Conservation (phyloP, 768 basidiomycete genomes). For the Auriscalpium vulgare region DNA sequence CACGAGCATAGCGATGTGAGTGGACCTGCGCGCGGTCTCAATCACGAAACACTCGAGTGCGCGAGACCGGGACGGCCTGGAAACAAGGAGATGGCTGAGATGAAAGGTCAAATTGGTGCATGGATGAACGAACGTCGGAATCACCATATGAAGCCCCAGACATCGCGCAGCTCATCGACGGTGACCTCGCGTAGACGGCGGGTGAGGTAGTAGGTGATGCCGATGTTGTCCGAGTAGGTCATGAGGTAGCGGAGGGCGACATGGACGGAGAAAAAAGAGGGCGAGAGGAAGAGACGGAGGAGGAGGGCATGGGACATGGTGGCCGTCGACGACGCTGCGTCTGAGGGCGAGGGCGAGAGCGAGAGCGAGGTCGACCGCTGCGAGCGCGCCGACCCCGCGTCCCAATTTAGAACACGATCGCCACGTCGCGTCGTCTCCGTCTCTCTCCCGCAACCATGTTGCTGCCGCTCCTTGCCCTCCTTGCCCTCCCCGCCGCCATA, state of each 20-base stretch:
- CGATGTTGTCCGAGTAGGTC: slow-evolving; percentile 78
- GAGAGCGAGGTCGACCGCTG: neutral
- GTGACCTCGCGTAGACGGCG: slow-evolving; percentile 61
- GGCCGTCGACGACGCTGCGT: neutral
- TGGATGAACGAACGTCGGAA: slow-evolving; percentile 7
- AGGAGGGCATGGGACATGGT: slow-evolving; percentile 71
- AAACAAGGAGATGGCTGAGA: slow-evolving; percentile 85
- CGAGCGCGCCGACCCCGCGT: neutral
- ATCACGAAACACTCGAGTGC: slow-evolving; percentile 94
- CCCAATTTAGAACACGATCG: neutral
- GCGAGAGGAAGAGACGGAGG: slow-evolving; percentile 86
- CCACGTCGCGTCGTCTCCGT: slow-evolving; percentile 8
- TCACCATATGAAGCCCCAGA: slow-evolving; percentile 88
- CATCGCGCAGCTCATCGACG: slow-evolving; percentile 66
- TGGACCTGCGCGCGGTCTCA: slow-evolving; percentile 80
- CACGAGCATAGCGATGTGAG: slow-evolving; percentile 93
- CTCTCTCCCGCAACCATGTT: slow-evolving; percentile 9
- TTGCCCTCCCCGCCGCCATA: slow-evolving; percentile 23
- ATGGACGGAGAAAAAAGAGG: slow-evolving; percentile 89
- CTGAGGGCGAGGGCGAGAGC: neutral
- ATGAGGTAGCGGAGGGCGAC: slow-evolving; percentile 86
- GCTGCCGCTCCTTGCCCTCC: slow-evolving; percentile 26
- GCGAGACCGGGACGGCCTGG: slow-evolving; percentile 82
- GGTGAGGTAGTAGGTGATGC: slow-evolving; percentile 86
- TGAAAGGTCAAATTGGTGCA: slow-evolving; percentile 26